phyloP scores from a whole-genome alignment of 2,329 filamentous ascomycete genomes.

The Lachnum nothofagi region DNA sequence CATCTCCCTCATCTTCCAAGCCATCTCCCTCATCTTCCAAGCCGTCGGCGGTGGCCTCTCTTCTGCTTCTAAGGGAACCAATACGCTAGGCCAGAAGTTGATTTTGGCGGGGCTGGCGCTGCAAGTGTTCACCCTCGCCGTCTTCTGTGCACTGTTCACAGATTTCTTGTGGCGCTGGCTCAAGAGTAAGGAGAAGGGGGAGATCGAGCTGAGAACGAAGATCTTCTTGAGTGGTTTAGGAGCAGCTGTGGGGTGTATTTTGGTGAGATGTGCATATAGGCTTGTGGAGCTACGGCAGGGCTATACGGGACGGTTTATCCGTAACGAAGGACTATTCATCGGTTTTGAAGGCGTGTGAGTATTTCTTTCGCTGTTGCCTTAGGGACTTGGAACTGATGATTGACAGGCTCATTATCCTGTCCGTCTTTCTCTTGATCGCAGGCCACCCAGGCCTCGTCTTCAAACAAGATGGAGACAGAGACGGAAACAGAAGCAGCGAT shows the following conservation, averaged over 20 bases:
- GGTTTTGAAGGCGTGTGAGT: too few relatives aligned
- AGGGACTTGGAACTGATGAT: too few relatives aligned
- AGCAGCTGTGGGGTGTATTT: conserved; percentile 16
- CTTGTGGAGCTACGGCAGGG: conserved; percentile 59
- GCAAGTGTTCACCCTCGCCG: conserved; percentile 34
- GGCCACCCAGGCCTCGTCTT: too few relatives aligned
- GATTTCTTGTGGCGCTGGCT: conserved; percentile 45
- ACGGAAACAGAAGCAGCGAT: too few relatives aligned
- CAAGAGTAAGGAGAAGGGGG: conserved; percentile 6
- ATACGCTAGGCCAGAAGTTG: conserved; percentile 23
- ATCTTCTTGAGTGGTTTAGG: conserved; percentile 17
- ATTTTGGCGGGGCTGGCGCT: conserved; percentile 38
- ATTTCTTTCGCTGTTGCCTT: too few relatives aligned
- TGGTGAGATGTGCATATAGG: conserved; percentile 25
- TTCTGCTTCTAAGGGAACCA: conserved; percentile 13
- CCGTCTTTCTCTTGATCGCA: too few relatives aligned
- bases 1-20: too few relatives aligned
- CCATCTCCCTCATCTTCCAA: too few relatives aligned
- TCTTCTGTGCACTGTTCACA: conserved; percentile 39
- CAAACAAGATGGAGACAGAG: too few relatives aligned
- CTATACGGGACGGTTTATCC: conserved; percentile 60
- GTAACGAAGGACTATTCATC: conserved; percentile 55
- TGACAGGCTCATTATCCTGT: too few relatives aligned
- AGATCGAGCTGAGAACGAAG: conserved; percentile 5
- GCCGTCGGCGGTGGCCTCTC: conserved; percentile 54